These are phyloP conservation scores for Aspergillus persii DNA, from an alignment of 2,329 filamentous ascomycete species.

Conservation along the genomic window DNA sequence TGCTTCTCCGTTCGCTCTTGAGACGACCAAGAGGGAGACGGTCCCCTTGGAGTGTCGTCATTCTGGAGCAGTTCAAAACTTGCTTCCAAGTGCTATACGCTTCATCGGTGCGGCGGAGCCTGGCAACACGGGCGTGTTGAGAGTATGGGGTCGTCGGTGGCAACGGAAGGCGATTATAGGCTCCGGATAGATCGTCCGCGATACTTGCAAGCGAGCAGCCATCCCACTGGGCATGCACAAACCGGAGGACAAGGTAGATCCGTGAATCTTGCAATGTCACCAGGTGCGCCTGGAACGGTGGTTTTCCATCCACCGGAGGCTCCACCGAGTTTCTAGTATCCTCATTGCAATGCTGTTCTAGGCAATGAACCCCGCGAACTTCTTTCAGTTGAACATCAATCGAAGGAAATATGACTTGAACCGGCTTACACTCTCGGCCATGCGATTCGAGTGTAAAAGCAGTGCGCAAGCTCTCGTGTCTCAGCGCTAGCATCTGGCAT, in stretches of 20 bases:
- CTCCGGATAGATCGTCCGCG: not conserved
- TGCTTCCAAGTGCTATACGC: not conserved
- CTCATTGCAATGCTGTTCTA: not conserved
- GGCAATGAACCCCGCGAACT: no score
- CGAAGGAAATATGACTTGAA: no score
- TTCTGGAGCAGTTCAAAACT: not conserved
- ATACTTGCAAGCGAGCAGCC: not conserved
- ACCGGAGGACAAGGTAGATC: not conserved
- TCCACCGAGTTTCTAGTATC: not conserved
- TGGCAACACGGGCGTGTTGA: not conserved
- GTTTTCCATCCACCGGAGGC: not conserved
- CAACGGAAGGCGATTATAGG: not conserved
- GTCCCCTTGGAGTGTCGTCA: not conserved
- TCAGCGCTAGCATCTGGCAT: not conserved
- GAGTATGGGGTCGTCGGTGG: not conserved
- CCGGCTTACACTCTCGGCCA: no score
- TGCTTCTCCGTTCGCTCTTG: not conserved
- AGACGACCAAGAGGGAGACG: not conserved
- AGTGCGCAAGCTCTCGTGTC: not conserved
- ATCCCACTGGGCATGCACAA: not conserved
- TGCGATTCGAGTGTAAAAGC: no score
- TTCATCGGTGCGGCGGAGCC: not conserved
- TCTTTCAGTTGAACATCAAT: not conserved
- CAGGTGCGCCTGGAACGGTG: not conserved
- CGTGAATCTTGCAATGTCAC: not conserved